Evolutionary conservation across 2,329 filamentous ascomycete genomes (phyloP), one percentile per base, ranked within the genome.

Genomic region (Huntiella savannae): DNA sequence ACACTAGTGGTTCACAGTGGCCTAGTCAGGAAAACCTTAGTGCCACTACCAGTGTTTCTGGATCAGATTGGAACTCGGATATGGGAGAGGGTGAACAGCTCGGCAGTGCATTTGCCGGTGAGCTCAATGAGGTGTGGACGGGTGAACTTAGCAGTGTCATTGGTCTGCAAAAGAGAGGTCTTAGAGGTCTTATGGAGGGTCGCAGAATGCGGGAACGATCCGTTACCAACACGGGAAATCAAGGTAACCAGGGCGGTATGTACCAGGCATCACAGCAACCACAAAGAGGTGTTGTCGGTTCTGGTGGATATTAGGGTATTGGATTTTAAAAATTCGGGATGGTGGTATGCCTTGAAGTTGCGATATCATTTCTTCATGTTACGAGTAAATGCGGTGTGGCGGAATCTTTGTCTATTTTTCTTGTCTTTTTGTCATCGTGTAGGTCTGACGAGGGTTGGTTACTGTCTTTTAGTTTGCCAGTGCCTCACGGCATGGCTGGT

Each of bases 161-260:
- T 54, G 91, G 91, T 0, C 60, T 98, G 52, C 91, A 98, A 66
- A 98, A 98, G 66, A 72, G 91, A 46, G 91, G 91, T 0, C 61
- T 98, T 33, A 71, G 88, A 49, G 91, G 91, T 0, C 61, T 98
- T 53, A 96, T 98, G 91, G 91, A 96, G 61, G 88, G 88, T 3
- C 69, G 88, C 39, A 71, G 88, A 50, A 77, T 95, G 67, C 69
- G 87, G 39, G 85, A 93, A 60, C 68, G 84, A 52, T 70, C 67
- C 3, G 69, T 69, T 7, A 70, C 67, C 16, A 52, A 51, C 17
- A 51, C 54, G 4, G 56, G 53, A 10, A 51, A 54, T 45, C 55
- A 58, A 40, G 59, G 57, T 11, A 58, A 55, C 42, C 55, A 56
- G 5, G 53, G 61, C 45, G 55, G 55, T 17, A 54, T 55, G 13